These are phyloP conservation scores for Wickerhamomyces sp. DNA, from an alignment of 1,139 yeast genomes.

Conservation along the genomic window DNA sequence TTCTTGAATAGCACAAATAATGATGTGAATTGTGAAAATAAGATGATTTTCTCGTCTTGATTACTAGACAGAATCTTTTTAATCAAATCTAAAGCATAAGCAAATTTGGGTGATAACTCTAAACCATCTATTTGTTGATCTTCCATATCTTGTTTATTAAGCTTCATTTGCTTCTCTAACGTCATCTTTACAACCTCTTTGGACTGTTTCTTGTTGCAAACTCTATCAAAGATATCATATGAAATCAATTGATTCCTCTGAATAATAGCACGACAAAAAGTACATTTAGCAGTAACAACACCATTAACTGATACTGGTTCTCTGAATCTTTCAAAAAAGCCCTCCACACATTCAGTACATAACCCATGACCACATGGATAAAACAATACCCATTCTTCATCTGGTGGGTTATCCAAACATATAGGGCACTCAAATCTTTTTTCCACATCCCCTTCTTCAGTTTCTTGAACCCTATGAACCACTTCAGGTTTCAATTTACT, in stretches of 20 bases:
- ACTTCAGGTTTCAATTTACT: constrained; percentile 22
- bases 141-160: constrained; percentile 28
- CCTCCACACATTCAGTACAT: constrained; percentile 57
- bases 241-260: constrained; percentile 43
- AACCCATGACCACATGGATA: constrained; percentile 68
- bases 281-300: constrained; percentile 46
- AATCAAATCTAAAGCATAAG: constrained; percentile 43
- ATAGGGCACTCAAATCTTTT: constrained; percentile 49
- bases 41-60: constrained; percentile 60
- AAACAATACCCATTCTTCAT: constrained; percentile 37
- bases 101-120: constrained; percentile 51
- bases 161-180: constrained; percentile 15
- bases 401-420: constrained; percentile 42
- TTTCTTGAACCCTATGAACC: constrained; percentile 26
- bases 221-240: constrained; percentile 48
- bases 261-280: constrained; percentile 40
- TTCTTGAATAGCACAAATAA: constrained; percentile 68
- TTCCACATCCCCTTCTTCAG: constrained; percentile 23
- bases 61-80: constrained; percentile 36
- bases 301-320: constrained; percentile 33
- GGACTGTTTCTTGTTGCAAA: constrained; percentile 30
- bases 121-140: constrained; percentile 31
- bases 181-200: constrained; percentile 27
- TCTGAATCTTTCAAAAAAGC: constrained; percentile 42
- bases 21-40: constrained; percentile 83